phyloP scores from a whole-genome alignment of 306 rosid species.

The Castanea crenata region DNA sequence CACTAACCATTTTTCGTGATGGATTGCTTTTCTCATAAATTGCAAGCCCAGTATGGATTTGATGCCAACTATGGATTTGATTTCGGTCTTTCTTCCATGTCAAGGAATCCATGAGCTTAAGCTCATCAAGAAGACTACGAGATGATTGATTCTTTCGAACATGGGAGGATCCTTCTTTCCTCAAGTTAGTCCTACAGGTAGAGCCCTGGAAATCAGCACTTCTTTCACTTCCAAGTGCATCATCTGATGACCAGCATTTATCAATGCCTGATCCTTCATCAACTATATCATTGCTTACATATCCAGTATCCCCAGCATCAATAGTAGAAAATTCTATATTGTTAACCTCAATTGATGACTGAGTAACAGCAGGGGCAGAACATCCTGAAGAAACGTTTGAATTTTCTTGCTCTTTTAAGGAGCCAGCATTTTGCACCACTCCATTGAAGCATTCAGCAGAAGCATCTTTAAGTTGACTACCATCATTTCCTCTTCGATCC shows the following conservation, averaged over 20 bases:
- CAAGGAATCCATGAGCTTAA: conserved; percentile 53
- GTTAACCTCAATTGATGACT: conserved; percentile 42
- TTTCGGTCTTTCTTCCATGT: conserved; percentile 49
- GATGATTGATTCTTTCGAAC: conserved; percentile 41
- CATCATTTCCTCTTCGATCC: conserved; percentile 32
- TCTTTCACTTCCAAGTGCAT: conserved; percentile 49
- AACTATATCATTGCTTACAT: conserved; percentile 33
- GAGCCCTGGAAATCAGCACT: conserved; percentile 34
- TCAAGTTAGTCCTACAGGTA: conserved; percentile 29
- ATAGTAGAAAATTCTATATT: conserved; percentile 38
- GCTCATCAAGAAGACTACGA: conserved; percentile 53
- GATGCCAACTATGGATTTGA: conserved; percentile 30
- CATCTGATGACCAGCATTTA: conserved; percentile 49
- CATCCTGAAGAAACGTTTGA: conserved; percentile 56
- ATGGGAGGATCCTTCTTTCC: conserved; percentile 24
- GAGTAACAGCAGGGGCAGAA: conserved; percentile 52
- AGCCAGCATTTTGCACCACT: conserved; percentile 15
- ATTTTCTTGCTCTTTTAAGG: conserved; percentile 44
- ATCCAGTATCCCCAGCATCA: conserved; percentile 38
- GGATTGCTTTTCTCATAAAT: conserved; percentile 19
- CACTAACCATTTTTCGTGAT: conserved; percentile 29
- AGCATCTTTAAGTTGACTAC: conserved; percentile 26
- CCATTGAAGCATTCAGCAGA: conserved; percentile 29
- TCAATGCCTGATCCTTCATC: conserved; percentile 65
- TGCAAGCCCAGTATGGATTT: conserved; percentile 22